These are phyloP conservation scores for Apophysomyces sp. DNA, from an alignment of 371 early-diverging fungal species.

Conservation along the genomic window DNA sequence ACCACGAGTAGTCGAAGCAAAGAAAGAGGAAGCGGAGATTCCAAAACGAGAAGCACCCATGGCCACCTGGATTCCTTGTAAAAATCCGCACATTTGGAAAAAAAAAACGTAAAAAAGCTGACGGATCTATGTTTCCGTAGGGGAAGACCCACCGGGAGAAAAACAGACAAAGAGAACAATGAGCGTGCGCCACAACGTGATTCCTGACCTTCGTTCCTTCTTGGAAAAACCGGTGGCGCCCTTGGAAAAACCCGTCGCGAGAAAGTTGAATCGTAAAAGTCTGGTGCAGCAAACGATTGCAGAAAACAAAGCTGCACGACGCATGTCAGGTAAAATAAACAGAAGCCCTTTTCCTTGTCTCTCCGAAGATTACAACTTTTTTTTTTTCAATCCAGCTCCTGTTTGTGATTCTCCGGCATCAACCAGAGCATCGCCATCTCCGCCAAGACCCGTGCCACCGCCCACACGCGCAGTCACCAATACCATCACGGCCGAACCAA, in stretches of 20 bases:
- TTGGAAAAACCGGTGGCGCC: slow-evolving; percentile 9
- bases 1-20: not conserved
- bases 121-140: not conserved
- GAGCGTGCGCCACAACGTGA: not conserved
- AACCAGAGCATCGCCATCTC: not conserved
- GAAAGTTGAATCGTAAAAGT: slow-evolving; percentile 2
- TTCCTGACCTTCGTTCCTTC: slow-evolving; percentile 25
- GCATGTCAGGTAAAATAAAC: slow-evolving; percentile 13
- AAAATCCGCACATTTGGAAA: not conserved
- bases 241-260: slow-evolving; percentile 2
- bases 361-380: too few relatives aligned
- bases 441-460: not conserved
- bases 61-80: slow-evolving; percentile 21
- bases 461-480: not conserved
- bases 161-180: slow-evolving; percentile 4
- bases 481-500: not conserved
- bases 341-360: not conserved
- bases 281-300: slow-evolving; percentile 7
- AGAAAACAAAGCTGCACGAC: slow-evolving; percentile 3
- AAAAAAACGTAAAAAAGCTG: not conserved
- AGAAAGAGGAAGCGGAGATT: slow-evolving; percentile 2
- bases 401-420: slow-evolving; percentile 8
- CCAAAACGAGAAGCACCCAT: not conserved
- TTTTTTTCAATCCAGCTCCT: not conserved
- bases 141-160: slow-evolving; percentile 10